Conservation (phyloP, 1,284 basidiomycete species). For the Gymnopus androsaceus region DNA sequence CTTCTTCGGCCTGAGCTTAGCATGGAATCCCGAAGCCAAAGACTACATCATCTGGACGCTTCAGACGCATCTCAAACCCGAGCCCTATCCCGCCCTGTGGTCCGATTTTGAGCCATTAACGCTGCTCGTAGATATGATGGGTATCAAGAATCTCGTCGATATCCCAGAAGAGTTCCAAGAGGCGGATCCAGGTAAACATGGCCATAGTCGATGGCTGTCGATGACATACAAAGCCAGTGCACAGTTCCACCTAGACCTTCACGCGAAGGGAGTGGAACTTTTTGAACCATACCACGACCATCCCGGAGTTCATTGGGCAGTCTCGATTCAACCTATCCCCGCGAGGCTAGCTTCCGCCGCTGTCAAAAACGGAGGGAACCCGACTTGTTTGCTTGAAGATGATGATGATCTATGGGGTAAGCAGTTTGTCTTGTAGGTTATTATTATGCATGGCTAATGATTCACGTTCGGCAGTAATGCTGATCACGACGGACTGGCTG, state of each 20-base stretch:
- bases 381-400: constrained; percentile 19
- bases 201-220: constrained; percentile 22
- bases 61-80: constrained; percentile 22
- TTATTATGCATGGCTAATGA: not conserved
- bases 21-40: constrained; percentile 18
- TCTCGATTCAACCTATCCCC: constrained; percentile 23
- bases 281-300: constrained; percentile 20
- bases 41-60: constrained; percentile 25
- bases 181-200: constrained; percentile 18
- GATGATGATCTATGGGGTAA: constrained; percentile 24
- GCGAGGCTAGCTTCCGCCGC: constrained; percentile 14
- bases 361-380: constrained; percentile 23
- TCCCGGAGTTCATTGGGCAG: constrained; percentile 20
- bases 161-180: constrained; percentile 23
- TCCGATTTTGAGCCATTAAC: constrained; percentile 16
- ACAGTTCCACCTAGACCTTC: constrained; percentile 22
- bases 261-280: constrained; percentile 20
- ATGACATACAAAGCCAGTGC: constrained; percentile 23
- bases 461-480: constrained; percentile 13
- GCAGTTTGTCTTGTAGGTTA: not conserved
- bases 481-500: constrained; percentile 19
- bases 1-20: constrained; percentile 19
- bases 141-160: constrained; percentile 21
- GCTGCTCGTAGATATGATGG: constrained; percentile 22
- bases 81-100: constrained; percentile 22